Evolutionary conservation across 345 rosid genomes (phyloP), one percentile per base, ranked within the genome.

Genomic region (Aquilaria malaccensis): DNA sequence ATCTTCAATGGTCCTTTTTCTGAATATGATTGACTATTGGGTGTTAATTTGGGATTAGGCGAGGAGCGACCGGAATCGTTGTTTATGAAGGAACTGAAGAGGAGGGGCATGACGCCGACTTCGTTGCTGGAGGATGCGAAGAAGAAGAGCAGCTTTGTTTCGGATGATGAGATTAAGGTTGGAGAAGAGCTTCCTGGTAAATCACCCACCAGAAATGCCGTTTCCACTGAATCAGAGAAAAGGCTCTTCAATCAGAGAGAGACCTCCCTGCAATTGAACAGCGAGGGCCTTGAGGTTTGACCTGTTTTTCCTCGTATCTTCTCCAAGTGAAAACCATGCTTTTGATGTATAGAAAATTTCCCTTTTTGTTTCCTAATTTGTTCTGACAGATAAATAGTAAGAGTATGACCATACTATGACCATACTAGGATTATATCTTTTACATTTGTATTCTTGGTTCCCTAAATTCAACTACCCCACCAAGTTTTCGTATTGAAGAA

Each of bases 201-300:
- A 66, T 73, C 81, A 2, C 7, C 43, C 43, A 80, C 81, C 59
- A 79, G 90, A 52, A 90, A 84, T 75, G 78, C 84, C 1, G 87
- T 80, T 29, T 81, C 89, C 29, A 79, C 96, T 2, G 83, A 85
- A 15, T 57, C 74, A 32, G 96, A 83, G 53, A 72, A 64, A 71
- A 73, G 76, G 64, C 75, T 94, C 70, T 63, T 76, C 33, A 85
- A 94, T 76, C 97, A 90, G 66, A 85, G 97, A 78, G 91, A 94
- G 74, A 75, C 61, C 11, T 94, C 97, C 13, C 76, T 90, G 85
- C 83, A 89, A 11, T 76, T 94, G 73, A 88, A 90, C 77, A 94
- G 99, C 50, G 99, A 94, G 84, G 99, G 99, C 66, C 91, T 94
- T 69, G 95, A 90, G 97, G 99, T 94, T 74, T 56, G 56, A 43